Evolutionary conservation across 2,329 filamentous ascomycete species (phyloP).

Genomic region (Sporothrix mexicana): DNA sequence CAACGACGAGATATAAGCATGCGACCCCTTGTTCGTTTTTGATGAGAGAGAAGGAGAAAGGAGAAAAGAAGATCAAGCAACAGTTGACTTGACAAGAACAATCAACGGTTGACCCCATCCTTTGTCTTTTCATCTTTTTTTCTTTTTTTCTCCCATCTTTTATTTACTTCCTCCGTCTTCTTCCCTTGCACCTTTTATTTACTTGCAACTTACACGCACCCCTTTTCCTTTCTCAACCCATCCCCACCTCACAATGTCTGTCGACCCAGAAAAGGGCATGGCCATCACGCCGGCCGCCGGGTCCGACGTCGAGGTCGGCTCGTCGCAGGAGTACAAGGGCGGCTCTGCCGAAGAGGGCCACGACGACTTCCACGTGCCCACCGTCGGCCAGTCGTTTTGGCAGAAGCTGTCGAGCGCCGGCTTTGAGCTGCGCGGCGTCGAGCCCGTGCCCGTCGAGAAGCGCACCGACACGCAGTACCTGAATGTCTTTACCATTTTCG

Average conservation of each 20-base stretch:
- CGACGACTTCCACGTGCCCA: slow-evolving; percentile 32
- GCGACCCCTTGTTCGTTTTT: slow-evolving; percentile 21
- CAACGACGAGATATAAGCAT: slow-evolving; percentile 19
- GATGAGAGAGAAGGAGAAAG: not conserved
- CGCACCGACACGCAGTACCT: slow-evolving; percentile 50
- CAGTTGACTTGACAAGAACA: not conserved
- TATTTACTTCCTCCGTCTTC: not conserved
- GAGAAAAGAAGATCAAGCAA: slow-evolving; percentile 1
- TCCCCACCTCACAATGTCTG: not conserved
- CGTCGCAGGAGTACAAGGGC: slow-evolving; percentile 22
- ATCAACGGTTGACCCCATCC: not conserved
- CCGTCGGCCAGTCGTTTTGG: slow-evolving; percentile 26
- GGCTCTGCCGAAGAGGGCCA: not conserved
- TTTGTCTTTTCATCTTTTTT: not conserved
- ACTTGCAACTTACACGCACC: slow-evolving; percentile 1
- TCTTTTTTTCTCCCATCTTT: not conserved
- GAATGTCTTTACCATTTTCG: slow-evolving; percentile 57
- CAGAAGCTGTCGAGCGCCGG: slow-evolving; percentile 24
- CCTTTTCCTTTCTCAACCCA: not conserved
- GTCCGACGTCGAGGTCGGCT: slow-evolving; percentile 25
- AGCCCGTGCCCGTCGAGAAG: slow-evolving; percentile 52
- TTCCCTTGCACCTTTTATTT: not conserved
- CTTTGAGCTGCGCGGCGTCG: slow-evolving; percentile 53
- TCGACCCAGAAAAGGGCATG: slow-evolving; percentile 24
- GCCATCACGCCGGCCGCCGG: slow-evolving; percentile 17